A percentile compares a stretch with the other conserved stretches of the same genome.
Conservation (phyloP, 129 eudicot species). For the Lonicera japonica region DNA sequence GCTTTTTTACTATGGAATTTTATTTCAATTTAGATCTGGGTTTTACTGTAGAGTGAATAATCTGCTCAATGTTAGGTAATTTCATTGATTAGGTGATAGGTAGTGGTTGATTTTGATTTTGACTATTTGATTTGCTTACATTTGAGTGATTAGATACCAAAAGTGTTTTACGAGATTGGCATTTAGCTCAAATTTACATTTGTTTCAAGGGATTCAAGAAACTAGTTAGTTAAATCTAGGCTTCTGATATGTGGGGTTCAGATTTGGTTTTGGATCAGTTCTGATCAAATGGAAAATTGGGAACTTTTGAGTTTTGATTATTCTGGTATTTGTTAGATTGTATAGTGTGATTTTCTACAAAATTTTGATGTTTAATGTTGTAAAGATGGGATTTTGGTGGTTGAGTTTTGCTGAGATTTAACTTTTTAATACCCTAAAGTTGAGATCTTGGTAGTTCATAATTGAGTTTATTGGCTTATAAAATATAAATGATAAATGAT, state of each 20-base stretch:
- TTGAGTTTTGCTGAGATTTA: background rate
- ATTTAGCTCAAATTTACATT: background rate
- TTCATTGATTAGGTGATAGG: background rate
- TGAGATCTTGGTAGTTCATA: slow-evolving; percentile 7
- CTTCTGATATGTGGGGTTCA: slow-evolving; percentile 11
- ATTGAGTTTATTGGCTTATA: background rate
- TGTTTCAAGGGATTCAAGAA: background rate
- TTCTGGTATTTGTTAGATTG: background rate
- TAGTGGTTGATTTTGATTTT: background rate
- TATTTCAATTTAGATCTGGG: slow-evolving; percentile 8
- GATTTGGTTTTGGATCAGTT: slow-evolving; percentile 1
- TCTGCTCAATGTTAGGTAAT: slow-evolving; percentile 9
- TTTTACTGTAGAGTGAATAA: slow-evolving; percentile 2
- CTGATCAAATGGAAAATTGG: too few relatives aligned
- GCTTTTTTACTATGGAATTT: background rate
- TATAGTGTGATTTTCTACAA: background rate
- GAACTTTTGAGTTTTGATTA: too few relatives aligned
- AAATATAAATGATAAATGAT: background rate
- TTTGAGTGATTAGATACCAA: background rate
- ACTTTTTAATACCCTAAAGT: background rate
- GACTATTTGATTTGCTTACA: background rate
- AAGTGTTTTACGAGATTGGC: too few relatives aligned
- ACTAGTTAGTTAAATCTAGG: background rate
- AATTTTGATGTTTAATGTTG: background rate
- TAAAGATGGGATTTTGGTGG: slow-evolving; percentile 10